Percentiles rank a stretch among this genome's conserved stretches.
These are phyloP conservation scores for Nematodospora valgi DNA, from an alignment of 805 yeast species.

Conservation along the genomic window DNA sequence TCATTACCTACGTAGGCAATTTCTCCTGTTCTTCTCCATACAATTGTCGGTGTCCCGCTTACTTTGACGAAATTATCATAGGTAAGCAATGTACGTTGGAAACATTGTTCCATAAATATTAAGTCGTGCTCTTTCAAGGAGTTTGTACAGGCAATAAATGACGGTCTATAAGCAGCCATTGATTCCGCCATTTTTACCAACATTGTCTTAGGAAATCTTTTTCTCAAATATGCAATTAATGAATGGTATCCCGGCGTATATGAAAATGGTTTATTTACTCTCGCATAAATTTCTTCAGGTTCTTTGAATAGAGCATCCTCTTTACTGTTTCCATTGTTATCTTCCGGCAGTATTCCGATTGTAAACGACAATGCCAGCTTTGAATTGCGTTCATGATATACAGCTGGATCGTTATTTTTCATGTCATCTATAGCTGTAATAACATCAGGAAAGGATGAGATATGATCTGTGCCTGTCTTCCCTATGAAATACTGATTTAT, in stretches of 20 bases:
- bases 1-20: conserved; percentile 95
- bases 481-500: conserved; percentile 73
- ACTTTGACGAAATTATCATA: conserved; percentile 80
- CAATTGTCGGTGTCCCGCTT: conserved; percentile 91
- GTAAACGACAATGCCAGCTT: conserved; percentile 45
- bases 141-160: conserved; percentile 89
- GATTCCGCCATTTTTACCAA: conserved; percentile 80
- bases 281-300: conserved; percentile 77
- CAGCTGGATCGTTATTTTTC: conserved; percentile 38
- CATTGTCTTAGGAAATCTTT: conserved; percentile 65
- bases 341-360: conserved; percentile 43
- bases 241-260: conserved; percentile 91
- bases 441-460: conserved; percentile 58
- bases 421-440: conserved; percentile 42
- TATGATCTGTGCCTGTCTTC: conserved; percentile 37
- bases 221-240: conserved; percentile 66
- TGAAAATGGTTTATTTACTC: conserved; percentile 72
- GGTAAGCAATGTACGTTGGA: conserved; percentile 86
- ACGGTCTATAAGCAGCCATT: conserved; percentile 88
- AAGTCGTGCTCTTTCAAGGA: conserved; percentile 86
- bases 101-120: conserved; percentile 94
- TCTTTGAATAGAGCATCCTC: conserved; percentile 39
- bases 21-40: conserved; percentile 95
- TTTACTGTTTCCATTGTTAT: conserved; percentile 18
- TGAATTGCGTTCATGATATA: conserved; percentile 35